Base-by-base conservation (phyloP, 225 moss, liverwort and hornwort species). In the Sphagnum contortum region DNA sequence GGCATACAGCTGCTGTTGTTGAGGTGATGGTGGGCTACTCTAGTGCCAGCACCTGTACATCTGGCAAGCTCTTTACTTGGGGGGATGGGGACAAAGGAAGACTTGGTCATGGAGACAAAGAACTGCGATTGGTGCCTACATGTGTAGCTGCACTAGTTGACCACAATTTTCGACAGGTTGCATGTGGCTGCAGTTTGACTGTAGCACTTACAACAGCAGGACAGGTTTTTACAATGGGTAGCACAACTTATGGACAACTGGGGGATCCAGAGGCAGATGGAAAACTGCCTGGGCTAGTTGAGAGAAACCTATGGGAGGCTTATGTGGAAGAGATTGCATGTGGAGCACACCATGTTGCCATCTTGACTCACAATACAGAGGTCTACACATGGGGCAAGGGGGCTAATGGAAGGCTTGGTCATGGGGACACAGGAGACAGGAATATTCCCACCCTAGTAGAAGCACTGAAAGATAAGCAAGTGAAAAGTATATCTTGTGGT, bases 311-410 rank as follows among this genome's bases (percentile, higher is more conserved):
- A 8, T 77, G 69, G 60, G 93, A 89, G 51, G 79, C 80, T 5
- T 89, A 69, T 67, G 91, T 98, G 64, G 98, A 93, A 68, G 98
- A 98, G 67, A 75, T 98, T 46, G 73, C 91, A 1, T 98, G 98
- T 65, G 98, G 98, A 60, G 87, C 98, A 8, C 83, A 98, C 63
- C 98, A 98, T 75, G 98, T 98, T 56, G 98, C 89, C 12, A 89
- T 89, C 14, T 71, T 98, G 74, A 98, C 98, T 12, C 91, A 84
- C 44, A 93, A 93, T 71, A 81, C 86, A 48, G 98, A 98, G 78
- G 98, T 98, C 50, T 98, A 91, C 77, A 98, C 98, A 55, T 98
- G 98, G 98, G 98, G 98, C 9, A 93, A 81, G 76, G 98, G 93
- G 56, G 87, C 87, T 7, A 93, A 93, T 67, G 98, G 98, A 49